Percentiles rank a stretch among this genome's conserved stretches.
Conservation (phyloP, 2,329 filamentous ascomycete species). For the Monosporascus sp. region DNA sequence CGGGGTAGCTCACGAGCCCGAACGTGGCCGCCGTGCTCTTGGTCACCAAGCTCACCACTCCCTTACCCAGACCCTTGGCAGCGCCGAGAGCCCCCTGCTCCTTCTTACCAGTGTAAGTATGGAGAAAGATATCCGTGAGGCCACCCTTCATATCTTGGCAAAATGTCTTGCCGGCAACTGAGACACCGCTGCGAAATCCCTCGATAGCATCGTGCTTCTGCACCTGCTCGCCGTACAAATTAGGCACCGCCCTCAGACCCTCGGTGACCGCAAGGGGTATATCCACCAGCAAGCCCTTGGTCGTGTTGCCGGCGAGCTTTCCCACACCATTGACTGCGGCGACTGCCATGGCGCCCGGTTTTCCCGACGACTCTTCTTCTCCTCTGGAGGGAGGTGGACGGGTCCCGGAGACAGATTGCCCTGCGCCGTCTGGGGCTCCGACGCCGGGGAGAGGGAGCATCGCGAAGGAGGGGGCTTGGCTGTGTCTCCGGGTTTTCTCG, state of each 20-base stretch:
- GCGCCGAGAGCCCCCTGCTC: constrained; percentile 7
- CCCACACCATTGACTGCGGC: constrained; percentile 6
- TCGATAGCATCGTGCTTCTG: constrained; percentile 1
- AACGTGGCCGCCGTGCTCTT: constrained; percentile 11
- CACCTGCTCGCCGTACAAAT: constrained; percentile 11
- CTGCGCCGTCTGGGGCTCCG: too few species aligned
- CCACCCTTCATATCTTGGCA: constrained; percentile 9
- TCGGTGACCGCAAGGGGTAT: constrained; percentile 13
- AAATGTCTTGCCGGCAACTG: constrained; percentile 10
- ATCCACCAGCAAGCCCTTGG: constrained; percentile 5
- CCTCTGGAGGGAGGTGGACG: too few species aligned
- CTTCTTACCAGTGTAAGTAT: constrained; percentile 11
- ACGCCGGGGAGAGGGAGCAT: too few species aligned
- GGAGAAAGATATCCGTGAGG: constrained; percentile 9
- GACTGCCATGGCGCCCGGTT: constrained; percentile 4
- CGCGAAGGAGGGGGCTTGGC: too few species aligned
- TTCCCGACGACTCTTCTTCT: too few species aligned
- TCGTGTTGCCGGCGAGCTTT: not conserved
- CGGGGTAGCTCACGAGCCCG: constrained; percentile 10
- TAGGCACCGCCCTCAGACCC: constrained; percentile 12
- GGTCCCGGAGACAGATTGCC: too few species aligned
- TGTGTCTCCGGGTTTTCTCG: constrained; percentile 1
- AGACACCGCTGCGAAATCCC: constrained; percentile 10
- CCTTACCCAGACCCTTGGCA: constrained; percentile 11
- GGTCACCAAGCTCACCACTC: constrained; percentile 7